Evolutionary conservation across 306 rosid species (phyloP), one percentile per base, ranked within the genome.

Genomic region (Vigna reflexopilosa): DNA sequence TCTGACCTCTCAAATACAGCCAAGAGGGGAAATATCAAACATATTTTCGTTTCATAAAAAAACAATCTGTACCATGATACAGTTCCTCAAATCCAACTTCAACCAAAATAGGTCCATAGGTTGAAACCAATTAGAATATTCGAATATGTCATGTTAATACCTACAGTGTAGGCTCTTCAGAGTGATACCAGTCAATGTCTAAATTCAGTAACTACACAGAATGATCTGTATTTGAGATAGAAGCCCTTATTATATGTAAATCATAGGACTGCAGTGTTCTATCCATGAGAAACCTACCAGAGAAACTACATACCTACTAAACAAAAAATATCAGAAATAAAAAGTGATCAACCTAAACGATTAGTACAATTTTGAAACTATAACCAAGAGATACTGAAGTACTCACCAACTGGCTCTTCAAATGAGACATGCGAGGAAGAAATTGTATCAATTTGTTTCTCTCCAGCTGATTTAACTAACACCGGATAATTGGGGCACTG

Each of bases 401-500:
- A 83, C 76, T 86, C 78, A 93, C 98, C 90, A 76, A 83, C 77
- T 56, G 57, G 22, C 82, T 84, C 86, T 49, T 67, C 85, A 70
- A 82, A 72, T 28, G 64, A 55, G 82, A 73, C 86, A 71, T 13
- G 61, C 73, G 61, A 63, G 19, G 89, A 78, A 77, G 78, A 78
- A 16, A 73, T 48, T n/a, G 47, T 68, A 49, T 80, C 80, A 59
- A 70, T 80, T 84, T 77, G 83, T 50, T 66, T 65, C 16, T 80
- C 77, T 72, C 47, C 84, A 69, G 19, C 72, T 9, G 84, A 66
- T 57, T 79, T 79, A 22, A 38, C 67, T 58, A 34, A 70, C 15
- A 68, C 48, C 49, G 48, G 70, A 73, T 30, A 70, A 74, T 76
- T 74, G 55, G 75, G 73, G 51, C 65, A 19, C 45, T 76, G 78